Percentiles rank a stretch among this genome's conserved stretches.
Conservation (phyloP, 495 filamentous ascomycete genomes). For the Hypomontagnella monticulosa region DNA sequence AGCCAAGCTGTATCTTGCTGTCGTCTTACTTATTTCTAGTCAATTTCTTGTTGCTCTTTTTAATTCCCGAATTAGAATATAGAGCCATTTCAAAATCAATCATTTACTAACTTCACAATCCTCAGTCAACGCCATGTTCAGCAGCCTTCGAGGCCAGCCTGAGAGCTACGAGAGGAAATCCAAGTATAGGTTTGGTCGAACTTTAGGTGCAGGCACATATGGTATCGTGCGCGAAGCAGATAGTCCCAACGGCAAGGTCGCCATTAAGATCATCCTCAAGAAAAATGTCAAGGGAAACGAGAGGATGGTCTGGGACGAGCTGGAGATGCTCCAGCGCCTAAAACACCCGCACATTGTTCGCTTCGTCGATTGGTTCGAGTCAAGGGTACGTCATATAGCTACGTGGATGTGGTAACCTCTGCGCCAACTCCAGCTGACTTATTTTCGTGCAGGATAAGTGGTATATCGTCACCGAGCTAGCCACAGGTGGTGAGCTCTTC, state of each 20-base stretch:
- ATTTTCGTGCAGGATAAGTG: conserved; percentile 86
- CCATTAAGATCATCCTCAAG: conserved; percentile 99
- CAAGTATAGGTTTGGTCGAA: conserved; percentile 90
- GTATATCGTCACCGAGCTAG: conserved; percentile 98
- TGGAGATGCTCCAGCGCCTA: conserved; percentile 88
- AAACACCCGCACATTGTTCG: conserved; percentile 96
- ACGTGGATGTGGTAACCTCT: background rate
- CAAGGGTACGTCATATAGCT: conserved; percentile 65
- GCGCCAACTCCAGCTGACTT: conserved; percentile 10
- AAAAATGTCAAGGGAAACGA: conserved; percentile 99
- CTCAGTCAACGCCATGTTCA: conserved; percentile 89
- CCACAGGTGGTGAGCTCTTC: conserved; percentile 96
- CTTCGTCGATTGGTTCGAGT: conserved; percentile 99
- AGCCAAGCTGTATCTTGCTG: conserved; percentile 2
- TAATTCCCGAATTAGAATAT: conserved; percentile 22
- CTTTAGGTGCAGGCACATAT: conserved; percentile 96
- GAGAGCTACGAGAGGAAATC: conserved; percentile 99
- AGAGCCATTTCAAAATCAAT: background rate
- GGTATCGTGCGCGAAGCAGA: conserved; percentile 98
- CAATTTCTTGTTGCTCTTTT: conserved; percentile 18
- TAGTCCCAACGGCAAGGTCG: conserved; percentile 82
- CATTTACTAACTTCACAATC: conserved; percentile 23
- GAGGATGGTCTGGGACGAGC: conserved; percentile 97
- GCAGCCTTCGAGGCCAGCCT: conserved; percentile 96
- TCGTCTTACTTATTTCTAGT: conserved; percentile 12